Evolutionary conservation across 768 basidiomycete genomes (phyloP).

Genomic region (Lentinula aciculospora): DNA sequence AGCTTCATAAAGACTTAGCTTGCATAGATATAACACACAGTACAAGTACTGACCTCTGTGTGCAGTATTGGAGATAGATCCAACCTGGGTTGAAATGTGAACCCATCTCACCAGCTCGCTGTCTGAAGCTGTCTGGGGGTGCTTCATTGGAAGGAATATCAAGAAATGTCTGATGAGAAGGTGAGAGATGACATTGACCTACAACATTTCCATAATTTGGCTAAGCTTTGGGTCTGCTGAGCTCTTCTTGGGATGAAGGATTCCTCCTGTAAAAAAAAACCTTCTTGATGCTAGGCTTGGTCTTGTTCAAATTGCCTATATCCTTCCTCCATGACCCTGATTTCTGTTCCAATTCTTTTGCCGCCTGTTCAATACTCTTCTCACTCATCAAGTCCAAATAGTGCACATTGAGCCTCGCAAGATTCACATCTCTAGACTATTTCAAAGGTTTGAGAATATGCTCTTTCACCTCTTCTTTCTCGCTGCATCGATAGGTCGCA

Average conservation of each 20-base stretch:
- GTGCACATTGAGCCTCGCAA: slow-evolving; percentile 38
- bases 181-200: slow-evolving; percentile 56
- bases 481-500: slow-evolving; percentile 43
- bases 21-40: too few species aligned
- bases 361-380: slow-evolving; percentile 42
- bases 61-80: slow-evolving; percentile 52
- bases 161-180: slow-evolving; percentile 61
- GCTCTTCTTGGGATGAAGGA: slow-evolving; percentile 50
- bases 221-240: slow-evolving; percentile 41
- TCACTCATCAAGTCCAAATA: slow-evolving; percentile 50
- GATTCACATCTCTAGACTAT: slow-evolving; percentile 28
- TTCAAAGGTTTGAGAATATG: slow-evolving; percentile 35
- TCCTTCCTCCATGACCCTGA: slow-evolving; percentile 16
- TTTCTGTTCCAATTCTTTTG: slow-evolving; percentile 29
- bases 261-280: slow-evolving; percentile 52
- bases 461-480: slow-evolving; percentile 28
- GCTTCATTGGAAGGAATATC: slow-evolving; percentile 42
- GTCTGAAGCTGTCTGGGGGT: not conserved
- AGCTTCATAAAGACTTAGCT: too few species aligned
- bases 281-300: slow-evolving; percentile 38
- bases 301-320: not conserved
- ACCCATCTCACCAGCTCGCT: slow-evolving; percentile 45
- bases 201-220: slow-evolving; percentile 38
- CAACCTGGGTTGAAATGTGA: slow-evolving; percentile 54
- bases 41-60: slow-evolving; percentile 64